Evolutionary conservation across 495 filamentous ascomycete species (phyloP), one percentile per base, ranked within the genome.

Genomic region (Pyrenula massariospora): DNA sequence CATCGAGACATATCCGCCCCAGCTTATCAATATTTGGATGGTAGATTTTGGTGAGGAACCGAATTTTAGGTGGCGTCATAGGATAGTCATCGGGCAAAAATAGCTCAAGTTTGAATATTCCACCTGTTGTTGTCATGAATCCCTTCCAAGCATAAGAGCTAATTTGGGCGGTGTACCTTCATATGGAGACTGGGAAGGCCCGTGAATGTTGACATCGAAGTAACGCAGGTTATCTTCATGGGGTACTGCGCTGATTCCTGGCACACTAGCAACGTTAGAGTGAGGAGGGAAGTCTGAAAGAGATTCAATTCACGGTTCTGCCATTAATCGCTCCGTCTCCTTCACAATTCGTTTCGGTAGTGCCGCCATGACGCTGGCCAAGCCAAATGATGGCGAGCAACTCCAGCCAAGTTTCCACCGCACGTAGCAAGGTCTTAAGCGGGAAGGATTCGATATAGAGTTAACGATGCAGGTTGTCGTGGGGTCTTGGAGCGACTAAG

Each of bases 71-170:
- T 24, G 93, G 93, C 31, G 89, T 94, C 93, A 99, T 99, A 10
- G 93, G 93, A 66, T 99, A 99, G 72, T 99, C 93, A 65, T 99
- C 93, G 31, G 93, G 94, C n/a, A 99, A 78, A 73, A 99, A 99
- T 8, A 99, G 81, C 71, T 99, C 93, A 57, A 96, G 89, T 67
- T 91, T 90, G 78, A 99, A 99, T 61, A 95, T 82, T 53, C 93
- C 93, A 62, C 89, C 93, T 95, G 47, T 53, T 42, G 54, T 25
- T 61, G 47, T 52, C 15, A 60, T 71, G 24, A 69, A 62, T 56
- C 25, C 50, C 23, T 53, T 36, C 15, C n/a, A 8, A 42, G 31
- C 15, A 15, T 15, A 8, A 8, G 5, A 5, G 8, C 5, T 42
- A 42, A 42, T 42, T 15, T 42, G 31, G 31, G 5, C 15, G 15